Conservation (phyloP, 306 rosid genomes). For the Glycine soja region DNA sequence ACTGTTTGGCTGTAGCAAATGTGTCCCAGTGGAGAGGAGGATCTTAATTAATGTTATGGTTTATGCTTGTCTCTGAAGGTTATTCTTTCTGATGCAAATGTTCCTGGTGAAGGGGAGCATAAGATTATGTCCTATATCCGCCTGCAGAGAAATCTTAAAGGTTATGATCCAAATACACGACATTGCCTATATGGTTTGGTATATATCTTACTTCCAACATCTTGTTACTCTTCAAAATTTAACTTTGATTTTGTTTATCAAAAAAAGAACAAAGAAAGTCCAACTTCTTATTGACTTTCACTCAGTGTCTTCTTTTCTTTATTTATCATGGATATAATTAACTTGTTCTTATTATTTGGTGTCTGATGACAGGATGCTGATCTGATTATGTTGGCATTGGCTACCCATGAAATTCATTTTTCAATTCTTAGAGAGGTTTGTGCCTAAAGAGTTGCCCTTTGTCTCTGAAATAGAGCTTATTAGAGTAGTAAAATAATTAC, state of each 20-base stretch:
- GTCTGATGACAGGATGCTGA: conserved; percentile 87
- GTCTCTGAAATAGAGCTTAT: conserved; percentile 33
- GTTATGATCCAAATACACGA: conserved; percentile 91
- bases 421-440: conserved; percentile 97
- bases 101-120: conserved; percentile 99
- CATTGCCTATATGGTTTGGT: conserved; percentile 99
- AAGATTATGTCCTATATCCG: conserved; percentile 98
- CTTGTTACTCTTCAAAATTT: conserved; percentile 22
- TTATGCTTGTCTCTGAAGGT: conserved; percentile 61
- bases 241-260: background rate
- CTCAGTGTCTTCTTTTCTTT: conserved; percentile 14
- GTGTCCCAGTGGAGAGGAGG: conserved; percentile 11
- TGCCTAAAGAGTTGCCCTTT: conserved; percentile 25
- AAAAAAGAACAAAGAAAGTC: background rate
- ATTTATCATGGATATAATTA: conserved; percentile 15
- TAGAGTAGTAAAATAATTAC: background rate
- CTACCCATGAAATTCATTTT: conserved; percentile 97
- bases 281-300: background rate
- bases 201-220: conserved; percentile 59
- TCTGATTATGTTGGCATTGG: conserved; percentile 95
- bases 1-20: conserved; percentile 17
- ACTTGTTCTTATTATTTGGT: conserved; percentile 34
- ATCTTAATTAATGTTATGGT: conserved; percentile 24
- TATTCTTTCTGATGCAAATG: conserved; percentile 98
- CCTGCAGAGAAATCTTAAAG: conserved; percentile 93